phyloP scores from a whole-genome alignment of 2,329 filamentous ascomycete genomes.

The Aspergillus arachidicola region DNA sequence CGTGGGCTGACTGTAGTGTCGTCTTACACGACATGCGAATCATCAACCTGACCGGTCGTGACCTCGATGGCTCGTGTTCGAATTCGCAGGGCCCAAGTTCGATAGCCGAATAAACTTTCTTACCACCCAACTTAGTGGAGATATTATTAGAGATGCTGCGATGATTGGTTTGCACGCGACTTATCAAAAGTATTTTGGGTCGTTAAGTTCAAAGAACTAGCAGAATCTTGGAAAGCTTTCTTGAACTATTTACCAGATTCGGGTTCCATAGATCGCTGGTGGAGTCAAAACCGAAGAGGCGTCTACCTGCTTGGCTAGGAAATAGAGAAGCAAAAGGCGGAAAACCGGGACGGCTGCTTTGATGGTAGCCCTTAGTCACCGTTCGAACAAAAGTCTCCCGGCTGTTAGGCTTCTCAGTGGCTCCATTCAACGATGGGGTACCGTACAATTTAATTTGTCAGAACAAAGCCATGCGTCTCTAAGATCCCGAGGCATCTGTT shows the following conservation, averaged over 20 bases:
- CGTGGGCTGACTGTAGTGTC: constrained; percentile 11
- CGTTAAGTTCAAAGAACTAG: background rate
- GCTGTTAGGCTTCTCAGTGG: background rate
- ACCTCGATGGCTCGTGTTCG: constrained; percentile 16
- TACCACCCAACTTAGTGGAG: background rate
- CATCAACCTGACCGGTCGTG: constrained; percentile 12
- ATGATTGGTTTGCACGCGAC: background rate
- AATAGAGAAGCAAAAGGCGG: background rate
- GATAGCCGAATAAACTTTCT: constrained; percentile 4
- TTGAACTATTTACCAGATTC: background rate
- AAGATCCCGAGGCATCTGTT: background rate
- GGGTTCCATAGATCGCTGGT: background rate
- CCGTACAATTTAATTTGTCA: background rate
- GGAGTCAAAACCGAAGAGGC: background rate
- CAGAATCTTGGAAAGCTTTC: background rate
- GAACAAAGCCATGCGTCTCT: background rate
- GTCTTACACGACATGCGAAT: constrained; percentile 11
- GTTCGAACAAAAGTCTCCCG: background rate
- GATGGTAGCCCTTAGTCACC: background rate
- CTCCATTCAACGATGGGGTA: background rate
- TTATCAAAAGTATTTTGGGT: background rate
- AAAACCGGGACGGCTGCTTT: background rate
- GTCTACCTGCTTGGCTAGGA: background rate
- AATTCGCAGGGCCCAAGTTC: background rate
- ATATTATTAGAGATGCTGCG: constrained; percentile 5